Conservation (phyloP, 1,139 yeast species). For the Suhomyces bolitotheri region DNA sequence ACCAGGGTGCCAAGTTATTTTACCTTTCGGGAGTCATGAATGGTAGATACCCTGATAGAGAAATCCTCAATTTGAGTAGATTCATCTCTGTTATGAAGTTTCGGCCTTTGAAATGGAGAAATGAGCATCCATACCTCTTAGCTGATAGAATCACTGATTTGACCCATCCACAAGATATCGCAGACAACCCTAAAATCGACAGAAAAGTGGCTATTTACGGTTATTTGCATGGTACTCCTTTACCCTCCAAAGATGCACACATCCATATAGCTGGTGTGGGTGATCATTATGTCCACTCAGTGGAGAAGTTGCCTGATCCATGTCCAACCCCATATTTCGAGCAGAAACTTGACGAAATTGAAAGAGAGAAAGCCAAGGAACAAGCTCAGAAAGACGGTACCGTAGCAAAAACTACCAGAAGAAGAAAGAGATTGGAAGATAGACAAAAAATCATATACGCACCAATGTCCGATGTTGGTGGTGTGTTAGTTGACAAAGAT, state of each 20-base stretch:
- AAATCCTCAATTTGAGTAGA: conserved; percentile 84
- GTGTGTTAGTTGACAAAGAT: conserved; percentile 93
- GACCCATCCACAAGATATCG: conserved; percentile 85
- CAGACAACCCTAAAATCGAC: conserved; percentile 78
- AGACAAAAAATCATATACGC: conserved; percentile 94
- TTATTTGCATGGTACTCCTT: conserved; percentile 90
- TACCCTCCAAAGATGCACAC: conserved; percentile 69
- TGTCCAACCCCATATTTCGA: conserved; percentile 96
- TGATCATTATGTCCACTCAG: conserved; percentile 70
- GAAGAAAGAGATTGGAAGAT: conserved; percentile 91
- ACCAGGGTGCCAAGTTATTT: conserved; percentile 95
- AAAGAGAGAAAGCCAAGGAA: conserved; percentile 65
- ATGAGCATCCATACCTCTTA: conserved; percentile 91
- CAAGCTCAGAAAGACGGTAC: conserved; percentile 61
- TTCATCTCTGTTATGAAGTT: conserved; percentile 97
- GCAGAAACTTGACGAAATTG: conserved; percentile 78
- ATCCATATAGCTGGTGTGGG: conserved; percentile 97
- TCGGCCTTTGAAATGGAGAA: conserved; percentile 97
- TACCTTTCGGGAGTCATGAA: conserved; percentile 94
- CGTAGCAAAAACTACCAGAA: conserved; percentile 55
- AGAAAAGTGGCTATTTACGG: conserved; percentile 92
- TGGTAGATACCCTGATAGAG: conserved; percentile 97
- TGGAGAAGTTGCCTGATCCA: conserved; percentile 95
- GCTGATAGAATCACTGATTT: conserved; percentile 94
- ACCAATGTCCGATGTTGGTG: conserved; percentile 99